Evolutionary conservation across 257 asterid genomes (phyloP).

Genomic region (Nicotiana sylvestris): DNA sequence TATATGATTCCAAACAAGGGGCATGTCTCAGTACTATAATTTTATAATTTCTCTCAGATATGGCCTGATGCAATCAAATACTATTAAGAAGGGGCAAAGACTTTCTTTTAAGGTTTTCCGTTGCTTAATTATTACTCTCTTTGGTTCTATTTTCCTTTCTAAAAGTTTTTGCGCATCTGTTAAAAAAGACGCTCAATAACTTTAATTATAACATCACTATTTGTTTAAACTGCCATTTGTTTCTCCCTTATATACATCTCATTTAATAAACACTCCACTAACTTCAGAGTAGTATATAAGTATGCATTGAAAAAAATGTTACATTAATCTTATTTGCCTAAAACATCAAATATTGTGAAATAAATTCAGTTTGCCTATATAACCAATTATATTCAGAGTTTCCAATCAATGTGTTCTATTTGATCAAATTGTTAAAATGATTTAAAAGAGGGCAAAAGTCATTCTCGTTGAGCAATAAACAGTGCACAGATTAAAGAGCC

Average conservation of each 20-base stretch:
- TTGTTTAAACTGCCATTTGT: background rate
- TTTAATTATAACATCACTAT: background rate
- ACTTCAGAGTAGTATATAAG: no score
- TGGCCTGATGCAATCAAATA: background rate
- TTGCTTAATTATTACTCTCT: background rate
- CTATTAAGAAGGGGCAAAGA: background rate
- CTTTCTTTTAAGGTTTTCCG: background rate
- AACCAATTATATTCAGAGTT: background rate
- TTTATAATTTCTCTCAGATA: background rate
- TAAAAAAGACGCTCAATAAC: background rate
- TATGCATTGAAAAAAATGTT: no score
- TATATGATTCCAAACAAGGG: background rate
- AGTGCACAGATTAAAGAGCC: no score
- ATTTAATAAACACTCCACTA: background rate
- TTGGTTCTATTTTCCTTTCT: background rate
- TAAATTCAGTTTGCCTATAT: background rate
- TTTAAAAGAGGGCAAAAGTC: no score
- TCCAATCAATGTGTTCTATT: background rate
- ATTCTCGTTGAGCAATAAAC: no score
- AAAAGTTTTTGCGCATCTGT: no score
- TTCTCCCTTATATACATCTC: background rate
- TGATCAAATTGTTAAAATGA: no score
- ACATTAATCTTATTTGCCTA: background rate
- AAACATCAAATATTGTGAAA: background rate
- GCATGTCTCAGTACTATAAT: background rate